Evolutionary conservation across 2,329 filamentous ascomycete genomes (phyloP).

Genomic region (Furcasterigmium furcatum): DNA sequence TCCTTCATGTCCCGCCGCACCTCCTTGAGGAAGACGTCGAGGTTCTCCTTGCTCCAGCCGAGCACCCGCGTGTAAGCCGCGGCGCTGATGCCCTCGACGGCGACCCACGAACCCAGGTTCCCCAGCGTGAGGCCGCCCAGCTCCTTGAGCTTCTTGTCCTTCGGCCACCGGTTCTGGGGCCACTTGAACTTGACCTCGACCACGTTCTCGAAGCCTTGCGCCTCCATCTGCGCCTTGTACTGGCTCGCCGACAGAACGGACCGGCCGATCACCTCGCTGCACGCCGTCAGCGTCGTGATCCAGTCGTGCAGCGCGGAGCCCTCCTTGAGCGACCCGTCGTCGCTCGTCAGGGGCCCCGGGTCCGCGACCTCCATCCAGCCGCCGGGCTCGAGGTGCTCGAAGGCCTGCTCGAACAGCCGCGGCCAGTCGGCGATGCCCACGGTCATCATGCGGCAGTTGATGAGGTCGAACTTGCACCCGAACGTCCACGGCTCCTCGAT

Average conservation of each 20-base stretch:
- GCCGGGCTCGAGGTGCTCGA: conserved; percentile 34
- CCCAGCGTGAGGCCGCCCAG: conserved; percentile 24
- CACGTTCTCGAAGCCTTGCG: conserved; percentile 48
- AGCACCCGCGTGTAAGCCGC: conserved; percentile 22
- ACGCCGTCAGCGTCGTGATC: conserved; percentile 1
- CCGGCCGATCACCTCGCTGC: conserved; percentile 18
- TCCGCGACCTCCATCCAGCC: conserved; percentile 42
- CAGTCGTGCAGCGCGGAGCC: conserved; percentile 6
- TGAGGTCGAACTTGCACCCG: conserved; percentile 24
- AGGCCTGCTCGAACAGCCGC: conserved; percentile 30
- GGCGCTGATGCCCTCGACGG: conserved; percentile 20
- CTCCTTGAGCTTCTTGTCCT: conserved; percentile 42
- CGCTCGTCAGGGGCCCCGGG: conserved; percentile 30
- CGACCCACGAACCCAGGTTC: conserved; percentile 15
- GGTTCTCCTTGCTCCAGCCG: conserved; percentile 23
- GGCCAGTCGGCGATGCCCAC: conserved; percentile 30
- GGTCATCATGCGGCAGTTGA: conserved; percentile 35
- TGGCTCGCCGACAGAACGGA: conserved; percentile 19
- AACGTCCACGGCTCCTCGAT: conserved; percentile 26
- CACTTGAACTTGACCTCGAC: conserved; percentile 38
- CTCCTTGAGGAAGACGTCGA: conserved; percentile 19
- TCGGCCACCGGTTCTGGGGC: conserved; percentile 44
- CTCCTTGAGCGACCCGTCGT: conserved; percentile 33
- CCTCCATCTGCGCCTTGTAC: conserved; percentile 34
- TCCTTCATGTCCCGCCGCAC: conserved; percentile 24